A percentile compares a stretch with the other conserved stretches of the same genome.
Evolutionary conservation across 805 yeast genomes (phyloP).

Genomic region (Starmerella scarabaei): DNA sequence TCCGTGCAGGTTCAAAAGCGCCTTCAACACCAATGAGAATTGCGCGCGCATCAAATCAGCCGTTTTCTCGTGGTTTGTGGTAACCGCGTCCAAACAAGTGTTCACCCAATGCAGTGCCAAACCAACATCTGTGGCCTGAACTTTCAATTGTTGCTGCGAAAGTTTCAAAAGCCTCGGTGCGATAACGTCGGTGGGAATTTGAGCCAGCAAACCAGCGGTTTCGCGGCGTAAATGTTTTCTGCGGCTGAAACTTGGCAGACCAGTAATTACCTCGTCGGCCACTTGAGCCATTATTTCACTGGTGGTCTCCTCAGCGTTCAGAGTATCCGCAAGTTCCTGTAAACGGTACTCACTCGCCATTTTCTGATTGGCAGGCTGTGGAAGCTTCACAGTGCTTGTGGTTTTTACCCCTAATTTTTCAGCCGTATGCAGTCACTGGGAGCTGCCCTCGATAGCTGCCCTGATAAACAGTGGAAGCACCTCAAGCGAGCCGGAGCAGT

Average conservation of each 20-base stretch:
- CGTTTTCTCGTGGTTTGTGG: background rate
- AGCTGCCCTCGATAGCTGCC: too few species aligned
- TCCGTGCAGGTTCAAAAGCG: background rate
- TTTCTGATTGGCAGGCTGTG: constrained; percentile 1
- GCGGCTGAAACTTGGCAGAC: constrained; percentile 6
- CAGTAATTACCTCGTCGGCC: constrained; percentile 2
- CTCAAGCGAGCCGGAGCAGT: too few species aligned
- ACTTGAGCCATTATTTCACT: background rate
- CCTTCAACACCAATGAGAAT: background rate
- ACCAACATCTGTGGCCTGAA: constrained; percentile 7
- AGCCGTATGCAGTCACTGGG: too few species aligned
- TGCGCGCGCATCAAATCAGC: constrained; percentile 3
- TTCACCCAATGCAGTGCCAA: constrained; percentile 9
- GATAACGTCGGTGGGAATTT: background rate
- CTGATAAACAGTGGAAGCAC: too few species aligned
- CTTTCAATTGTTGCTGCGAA: background rate
- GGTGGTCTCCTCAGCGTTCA: background rate
- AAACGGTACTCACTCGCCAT: constrained; percentile 2
- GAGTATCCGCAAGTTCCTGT: background rate
- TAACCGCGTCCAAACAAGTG: background rate
- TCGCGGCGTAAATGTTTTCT: constrained; percentile 3
- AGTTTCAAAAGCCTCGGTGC: constrained; percentile 1
- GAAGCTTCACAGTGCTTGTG: background rate
- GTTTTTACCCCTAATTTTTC: constrained; percentile 10
- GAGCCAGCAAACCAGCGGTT: background rate